Evolutionary conservation across 2,329 filamentous ascomycete genomes (phyloP).

Genomic region (Aspergillus ustus): DNA sequence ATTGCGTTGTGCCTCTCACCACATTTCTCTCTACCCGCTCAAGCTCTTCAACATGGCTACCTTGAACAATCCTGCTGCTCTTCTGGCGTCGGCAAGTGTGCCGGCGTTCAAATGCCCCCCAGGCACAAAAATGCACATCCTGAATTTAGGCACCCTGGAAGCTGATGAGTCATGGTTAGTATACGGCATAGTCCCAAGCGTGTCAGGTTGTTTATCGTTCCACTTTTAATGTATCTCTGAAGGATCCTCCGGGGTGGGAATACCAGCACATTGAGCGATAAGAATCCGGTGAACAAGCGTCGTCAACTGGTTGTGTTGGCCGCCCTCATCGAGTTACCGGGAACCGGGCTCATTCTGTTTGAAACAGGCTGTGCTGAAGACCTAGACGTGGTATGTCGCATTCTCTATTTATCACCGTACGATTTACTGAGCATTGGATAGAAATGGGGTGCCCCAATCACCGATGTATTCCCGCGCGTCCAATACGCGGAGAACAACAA

Average conservation of each 20-base stretch:
- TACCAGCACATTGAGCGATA: constrained; percentile 33
- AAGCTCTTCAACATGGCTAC: no score
- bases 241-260: constrained; percentile 48
- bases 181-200: no score
- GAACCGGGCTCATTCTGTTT: constrained; percentile 51
- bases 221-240: constrained; percentile 19
- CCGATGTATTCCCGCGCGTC: no score
- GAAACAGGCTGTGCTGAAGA: constrained; percentile 54
- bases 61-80: no score
- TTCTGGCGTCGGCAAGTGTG: no score
- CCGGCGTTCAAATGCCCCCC: constrained; percentile 36
- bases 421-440: constrained; percentile 6
- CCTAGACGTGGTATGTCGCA: constrained; percentile 26
- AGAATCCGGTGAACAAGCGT: constrained; percentile 47
- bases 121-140: constrained; percentile 54
- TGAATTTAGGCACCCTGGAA: constrained; percentile 52
- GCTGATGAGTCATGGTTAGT: constrained; percentile 49
- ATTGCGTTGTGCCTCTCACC: no score
- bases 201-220: constrained; percentile 20
- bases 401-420: no score
- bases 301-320: constrained; percentile 48
- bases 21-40: no score
- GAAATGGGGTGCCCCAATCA: constrained; percentile 33
- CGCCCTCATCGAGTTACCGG: constrained; percentile 51
- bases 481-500: constrained; percentile 23